These are phyloP conservation scores for Cladophialophora psammophila DNA, from an alignment of 2,329 filamentous ascomycete species.

Conservation along the genomic window DNA sequence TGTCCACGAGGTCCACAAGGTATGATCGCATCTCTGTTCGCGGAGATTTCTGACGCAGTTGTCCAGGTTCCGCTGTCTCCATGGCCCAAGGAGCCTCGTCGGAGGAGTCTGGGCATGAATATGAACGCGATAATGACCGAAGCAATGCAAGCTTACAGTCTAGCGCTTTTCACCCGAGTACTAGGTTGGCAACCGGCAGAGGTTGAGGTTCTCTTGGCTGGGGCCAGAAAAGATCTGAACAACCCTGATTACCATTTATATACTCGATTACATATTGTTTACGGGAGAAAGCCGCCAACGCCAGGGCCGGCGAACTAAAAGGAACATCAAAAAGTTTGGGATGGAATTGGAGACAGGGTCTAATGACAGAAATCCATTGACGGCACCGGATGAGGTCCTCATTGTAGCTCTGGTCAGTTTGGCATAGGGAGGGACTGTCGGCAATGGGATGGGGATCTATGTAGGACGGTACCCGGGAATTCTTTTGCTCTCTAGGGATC, in stretches of 20 bases:
- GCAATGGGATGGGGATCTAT: neutral
- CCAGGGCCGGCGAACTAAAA: neutral
- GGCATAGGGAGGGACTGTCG: neutral
- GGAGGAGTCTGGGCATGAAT: constrained; percentile 43
- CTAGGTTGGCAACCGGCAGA: constrained; percentile 46
- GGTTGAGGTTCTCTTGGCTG: constrained; percentile 48
- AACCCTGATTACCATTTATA: constrained; percentile 33
- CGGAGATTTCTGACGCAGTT: neutral
- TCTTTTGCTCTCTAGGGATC: neutral
- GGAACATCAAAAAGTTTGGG: neutral
- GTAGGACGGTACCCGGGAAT: neutral
- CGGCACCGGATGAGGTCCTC: neutral
- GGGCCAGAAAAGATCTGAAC: constrained; percentile 45
- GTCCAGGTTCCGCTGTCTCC: constrained; percentile 41
- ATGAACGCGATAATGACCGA: constrained; percentile 44
- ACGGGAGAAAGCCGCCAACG: constrained; percentile 25
- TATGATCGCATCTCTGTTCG: constrained; percentile 2
- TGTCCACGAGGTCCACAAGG: constrained; percentile 40
- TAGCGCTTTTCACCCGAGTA: constrained; percentile 50
- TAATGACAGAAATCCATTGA: neutral
- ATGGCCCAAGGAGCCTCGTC: constrained; percentile 43
- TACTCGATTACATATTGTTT: constrained; percentile 30
- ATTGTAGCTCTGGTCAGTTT: neutral
- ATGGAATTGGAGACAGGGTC: neutral
- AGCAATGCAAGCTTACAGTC: constrained; percentile 48